Conservation (phyloP, 352 stramenopile genomes). For the Chrysophaeum taylorii region DNA sequence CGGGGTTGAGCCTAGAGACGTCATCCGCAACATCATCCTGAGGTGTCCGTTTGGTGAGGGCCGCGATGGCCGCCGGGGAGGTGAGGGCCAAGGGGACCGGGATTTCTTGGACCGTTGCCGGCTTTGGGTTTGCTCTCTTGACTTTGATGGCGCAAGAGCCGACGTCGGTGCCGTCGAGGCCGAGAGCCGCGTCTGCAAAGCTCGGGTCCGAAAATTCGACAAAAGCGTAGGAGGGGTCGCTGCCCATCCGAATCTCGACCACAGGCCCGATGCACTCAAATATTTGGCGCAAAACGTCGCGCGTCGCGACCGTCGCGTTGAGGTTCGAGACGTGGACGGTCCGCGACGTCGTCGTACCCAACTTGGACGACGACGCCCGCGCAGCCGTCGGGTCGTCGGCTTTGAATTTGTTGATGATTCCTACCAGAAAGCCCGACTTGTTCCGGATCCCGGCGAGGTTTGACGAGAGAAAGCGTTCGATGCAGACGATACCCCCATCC, state of each 20-base stretch:
- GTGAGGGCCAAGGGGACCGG: neutral
- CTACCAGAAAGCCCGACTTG: slow-evolving; percentile 7
- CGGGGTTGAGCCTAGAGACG: neutral
- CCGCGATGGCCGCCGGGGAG: neutral
- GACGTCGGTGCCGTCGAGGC: neutral
- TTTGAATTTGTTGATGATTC: neutral
- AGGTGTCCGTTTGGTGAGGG: neutral
- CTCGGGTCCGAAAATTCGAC: neutral
- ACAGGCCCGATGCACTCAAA: slow-evolving; percentile 9
- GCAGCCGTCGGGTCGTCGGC: neutral
- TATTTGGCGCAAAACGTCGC: neutral
- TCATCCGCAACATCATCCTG: neutral
- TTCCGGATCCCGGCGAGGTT: neutral
- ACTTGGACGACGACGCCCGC: neutral
- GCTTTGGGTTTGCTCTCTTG: neutral
- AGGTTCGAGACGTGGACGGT: neutral
- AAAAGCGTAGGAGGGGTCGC: neutral
- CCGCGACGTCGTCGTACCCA: neutral
- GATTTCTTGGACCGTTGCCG: neutral
- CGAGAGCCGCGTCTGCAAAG: neutral
- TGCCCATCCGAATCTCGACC: neutral
- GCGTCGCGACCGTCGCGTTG: neutral
- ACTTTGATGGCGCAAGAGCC: neutral
- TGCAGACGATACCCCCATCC: neutral
- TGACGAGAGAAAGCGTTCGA: neutral